phyloP scores from a whole-genome alignment of 352 stramenopile genomes.

The Peronospora belbahrii region DNA sequence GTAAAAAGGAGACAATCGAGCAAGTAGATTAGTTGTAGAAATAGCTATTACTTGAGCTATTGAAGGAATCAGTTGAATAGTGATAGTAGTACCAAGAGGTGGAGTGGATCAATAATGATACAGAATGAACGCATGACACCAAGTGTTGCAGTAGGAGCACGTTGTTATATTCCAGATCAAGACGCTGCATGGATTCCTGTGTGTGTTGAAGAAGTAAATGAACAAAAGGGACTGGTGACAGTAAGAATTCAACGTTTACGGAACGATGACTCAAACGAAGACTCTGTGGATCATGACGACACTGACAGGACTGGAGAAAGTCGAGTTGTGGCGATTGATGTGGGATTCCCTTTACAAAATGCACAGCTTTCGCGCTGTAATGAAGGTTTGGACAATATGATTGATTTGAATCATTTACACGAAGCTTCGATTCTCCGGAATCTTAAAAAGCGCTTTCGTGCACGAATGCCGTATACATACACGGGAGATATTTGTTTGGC shows the following conservation, averaged over 20 bases:
- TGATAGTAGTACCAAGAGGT: conserved; percentile 4
- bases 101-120: neutral
- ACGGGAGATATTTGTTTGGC: conserved; percentile 95
- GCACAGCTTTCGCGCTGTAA: conserved; percentile 15
- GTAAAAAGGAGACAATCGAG: too few species aligned
- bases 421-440: conserved; percentile 89
- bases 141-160: conserved; percentile 45
- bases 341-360: conserved; percentile 63
- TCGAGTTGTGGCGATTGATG: conserved; percentile 30
- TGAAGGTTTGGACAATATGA: conserved; percentile 66
- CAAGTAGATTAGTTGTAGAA: neutral
- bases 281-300: conserved; percentile 19
- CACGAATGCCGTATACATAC: conserved; percentile 89
- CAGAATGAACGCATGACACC: conserved; percentile 15
- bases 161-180: conserved; percentile 71
- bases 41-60: neutral
- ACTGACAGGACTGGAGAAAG: conserved; percentile 15
- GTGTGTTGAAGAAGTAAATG: conserved; percentile 54
- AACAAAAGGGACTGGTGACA: conserved; percentile 34
- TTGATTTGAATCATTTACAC: conserved; percentile 80
- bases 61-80: conserved; percentile 17
- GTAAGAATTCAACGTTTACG: conserved; percentile 30
- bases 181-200: conserved; percentile 63
- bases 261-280: conserved; percentile 23
- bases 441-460: conserved; percentile 71